Percentiles rank a stretch among this genome's conserved stretches.
Conservation (phyloP, 176 grass and related monocot species). For the Cenchrus fungigraminus region DNA sequence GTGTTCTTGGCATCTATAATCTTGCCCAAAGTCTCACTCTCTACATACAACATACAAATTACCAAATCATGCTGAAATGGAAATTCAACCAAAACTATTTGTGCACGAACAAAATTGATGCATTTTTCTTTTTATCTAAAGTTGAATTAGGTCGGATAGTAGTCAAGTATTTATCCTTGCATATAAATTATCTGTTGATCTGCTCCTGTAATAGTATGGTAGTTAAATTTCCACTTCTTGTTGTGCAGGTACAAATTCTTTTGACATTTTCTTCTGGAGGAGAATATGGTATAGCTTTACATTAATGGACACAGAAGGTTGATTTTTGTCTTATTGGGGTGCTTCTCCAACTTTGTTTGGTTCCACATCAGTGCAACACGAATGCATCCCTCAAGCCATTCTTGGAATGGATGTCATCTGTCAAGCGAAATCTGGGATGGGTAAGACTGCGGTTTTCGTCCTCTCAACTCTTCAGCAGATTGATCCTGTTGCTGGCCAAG, state of each 20-base stretch:
- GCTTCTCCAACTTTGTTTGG: slow-evolving; percentile 88
- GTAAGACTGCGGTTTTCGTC: slow-evolving; percentile 97
- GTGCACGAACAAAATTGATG: not conserved
- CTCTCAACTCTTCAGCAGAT: slow-evolving; percentile 93
- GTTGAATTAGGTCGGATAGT: not conserved
- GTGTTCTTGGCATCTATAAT: not conserved
- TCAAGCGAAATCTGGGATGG: slow-evolving; percentile 99
- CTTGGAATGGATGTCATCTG: slow-evolving; percentile 99
- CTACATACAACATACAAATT: not conserved
- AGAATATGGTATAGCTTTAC: slow-evolving; percentile 82
- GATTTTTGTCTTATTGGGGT: slow-evolving; percentile 89
- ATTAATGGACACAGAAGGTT: slow-evolving; percentile 83
- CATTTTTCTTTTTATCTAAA: not conserved
- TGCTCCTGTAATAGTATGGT: not conserved
- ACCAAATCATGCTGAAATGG: slow-evolving; percentile 2
- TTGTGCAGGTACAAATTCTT: slow-evolving; percentile 82
- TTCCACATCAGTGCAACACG: slow-evolving; percentile 98
- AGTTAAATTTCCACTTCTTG: slow-evolving; percentile 10
- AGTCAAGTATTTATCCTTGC: not conserved
- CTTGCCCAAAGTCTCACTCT: not conserved
- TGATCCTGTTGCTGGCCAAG: slow-evolving; percentile 85
- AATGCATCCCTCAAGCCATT: slow-evolving; percentile 99
- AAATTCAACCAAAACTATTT: not conserved
- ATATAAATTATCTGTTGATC: not conserved
- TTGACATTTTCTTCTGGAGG: slow-evolving; percentile 65